A percentile compares a stretch with the other conserved stretches of the same genome.
Evolutionary conservation across 2,329 filamentous ascomycete genomes (phyloP).

Genomic region (Lecanosticta acicola): DNA sequence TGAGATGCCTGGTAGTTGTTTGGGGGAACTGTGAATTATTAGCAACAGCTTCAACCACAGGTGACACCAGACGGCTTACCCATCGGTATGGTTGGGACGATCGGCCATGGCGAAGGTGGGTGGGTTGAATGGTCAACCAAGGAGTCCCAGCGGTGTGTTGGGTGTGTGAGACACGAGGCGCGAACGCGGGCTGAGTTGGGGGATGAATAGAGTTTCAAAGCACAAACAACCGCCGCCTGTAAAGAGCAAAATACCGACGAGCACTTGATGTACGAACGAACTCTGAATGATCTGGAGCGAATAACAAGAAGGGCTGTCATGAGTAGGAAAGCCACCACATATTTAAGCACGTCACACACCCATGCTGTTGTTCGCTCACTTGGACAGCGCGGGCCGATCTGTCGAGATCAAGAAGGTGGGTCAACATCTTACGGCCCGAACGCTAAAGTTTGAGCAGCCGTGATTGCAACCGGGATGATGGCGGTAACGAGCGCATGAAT

Average conservation of each 20-base stretch:
- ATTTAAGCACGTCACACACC: conserved; percentile 13
- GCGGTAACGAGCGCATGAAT: conserved; percentile 13
- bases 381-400: neutral
- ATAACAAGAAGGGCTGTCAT: conserved; percentile 6
- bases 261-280: conserved; percentile 13
- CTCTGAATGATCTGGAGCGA: conserved; percentile 11
- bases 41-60: neutral
- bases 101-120: conserved; percentile 1
- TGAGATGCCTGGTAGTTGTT: neutral
- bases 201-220: conserved; percentile 6
- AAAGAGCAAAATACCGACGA: conserved; percentile 9
- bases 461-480: conserved; percentile 14
- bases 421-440: conserved; percentile 16
- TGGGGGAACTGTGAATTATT: too few species aligned
- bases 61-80: neutral
- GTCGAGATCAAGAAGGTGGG: conserved; percentile 17
- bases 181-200: conserved; percentile 1
- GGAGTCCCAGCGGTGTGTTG: neutral
- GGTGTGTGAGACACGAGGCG: conserved; percentile 4
- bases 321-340: conserved; percentile 9
- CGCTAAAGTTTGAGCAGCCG: conserved; percentile 19
- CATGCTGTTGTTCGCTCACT: conserved; percentile 11
- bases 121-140: neutral
- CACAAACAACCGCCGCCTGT: conserved; percentile 4
- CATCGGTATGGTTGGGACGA: neutral